Base-by-base conservation (phyloP, 2,329 filamentous ascomycete genomes). In the Onygena corvina region DNA sequence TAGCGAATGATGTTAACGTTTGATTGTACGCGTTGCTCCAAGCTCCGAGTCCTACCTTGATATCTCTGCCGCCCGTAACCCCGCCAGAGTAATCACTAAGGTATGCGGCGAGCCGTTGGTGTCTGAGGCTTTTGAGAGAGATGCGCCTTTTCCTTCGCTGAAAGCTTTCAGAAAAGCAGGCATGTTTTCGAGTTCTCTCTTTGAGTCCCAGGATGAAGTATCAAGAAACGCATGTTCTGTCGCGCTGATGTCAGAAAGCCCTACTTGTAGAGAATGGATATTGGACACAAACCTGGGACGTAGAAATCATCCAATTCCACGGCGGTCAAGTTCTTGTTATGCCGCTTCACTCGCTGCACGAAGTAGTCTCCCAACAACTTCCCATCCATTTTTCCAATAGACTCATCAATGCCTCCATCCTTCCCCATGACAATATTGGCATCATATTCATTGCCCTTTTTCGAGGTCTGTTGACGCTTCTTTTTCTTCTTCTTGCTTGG, bases 261-360 rank as follows among this genome's bases (percentile, higher is more conserved):
- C 12, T 16, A 48, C 0, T 3, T 8, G 31, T 31, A 30, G 31
- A 29, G 5, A 14, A 2, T 25, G 11, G 18, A 20, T 20, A 4
- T 2, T 46, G 5, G 5, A 30, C n/a, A 47, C 71, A 58, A 73
- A 88, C 86, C 82, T 57, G 86, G 80, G 47, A 96, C 74, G 49
- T 84, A 81, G 60, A 86, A 72, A 62, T 95, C 89, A 50, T 86
- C 82, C 27, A 94, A 71, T 67, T 98, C 92, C 34, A 96, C 77
- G 0, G 80, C 72, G 58, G 85, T 94, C 59, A 95, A 66, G 47
- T 94, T 83, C 23, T 77, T 79, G 48, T 87, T 85, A 60, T 90
- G 93, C 20, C 83, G 76, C 55, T 76, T 79, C 48, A 86, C 83
- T 61, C 84, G 79, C 61, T 92, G 83, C 4, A 84, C 84, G 53